Evolutionary conservation across 2,329 filamentous ascomycete genomes (phyloP).

Genomic region (Talaromyces rugulosus): DNA sequence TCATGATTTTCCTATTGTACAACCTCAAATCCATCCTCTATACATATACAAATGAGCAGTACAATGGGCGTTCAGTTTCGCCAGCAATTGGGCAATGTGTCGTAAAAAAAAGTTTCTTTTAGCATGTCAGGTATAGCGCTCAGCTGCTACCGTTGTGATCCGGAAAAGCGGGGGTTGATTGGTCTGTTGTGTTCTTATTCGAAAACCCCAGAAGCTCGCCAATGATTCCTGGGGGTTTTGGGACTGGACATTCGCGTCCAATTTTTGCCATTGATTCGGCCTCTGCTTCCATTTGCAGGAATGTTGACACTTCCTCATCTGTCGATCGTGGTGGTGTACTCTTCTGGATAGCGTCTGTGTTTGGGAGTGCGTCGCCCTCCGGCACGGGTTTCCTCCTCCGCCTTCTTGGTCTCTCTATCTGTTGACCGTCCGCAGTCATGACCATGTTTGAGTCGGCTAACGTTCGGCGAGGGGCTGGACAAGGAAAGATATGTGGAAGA

Average conservation of each 20-base stretch:
- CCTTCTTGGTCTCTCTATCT: conserved; percentile 32
- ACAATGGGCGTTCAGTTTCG: neutral
- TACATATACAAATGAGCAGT: neutral
- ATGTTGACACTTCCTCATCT: conserved; percentile 43
- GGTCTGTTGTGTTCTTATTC: conserved; percentile 22
- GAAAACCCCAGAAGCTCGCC: conserved; percentile 72
- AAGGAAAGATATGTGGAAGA: conserved; percentile 84
- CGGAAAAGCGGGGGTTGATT: conserved; percentile 12
- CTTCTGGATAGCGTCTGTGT: conserved; percentile 4
- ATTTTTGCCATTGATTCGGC: conserved; percentile 37
- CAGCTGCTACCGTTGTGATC: conserved; percentile 13
- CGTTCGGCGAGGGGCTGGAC: conserved; percentile 72
- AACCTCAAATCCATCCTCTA: neutral
- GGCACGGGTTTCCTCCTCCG: conserved; percentile 31
- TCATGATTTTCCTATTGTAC: neutral
- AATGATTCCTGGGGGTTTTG: conserved; percentile 77
- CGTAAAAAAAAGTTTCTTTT: neutral
- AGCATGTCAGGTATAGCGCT: neutral
- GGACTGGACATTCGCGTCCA: conserved; percentile 80
- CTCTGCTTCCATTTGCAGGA: conserved; percentile 38
- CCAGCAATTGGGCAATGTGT: neutral
- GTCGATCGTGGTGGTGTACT: conserved; percentile 16
- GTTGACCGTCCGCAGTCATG: conserved; percentile 40
- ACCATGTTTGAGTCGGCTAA: conserved; percentile 64
- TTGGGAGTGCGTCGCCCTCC: conserved; percentile 12